phyloP scores from a whole-genome alignment of 345 rosid species.

The Raphanus raphanistrum region DNA sequence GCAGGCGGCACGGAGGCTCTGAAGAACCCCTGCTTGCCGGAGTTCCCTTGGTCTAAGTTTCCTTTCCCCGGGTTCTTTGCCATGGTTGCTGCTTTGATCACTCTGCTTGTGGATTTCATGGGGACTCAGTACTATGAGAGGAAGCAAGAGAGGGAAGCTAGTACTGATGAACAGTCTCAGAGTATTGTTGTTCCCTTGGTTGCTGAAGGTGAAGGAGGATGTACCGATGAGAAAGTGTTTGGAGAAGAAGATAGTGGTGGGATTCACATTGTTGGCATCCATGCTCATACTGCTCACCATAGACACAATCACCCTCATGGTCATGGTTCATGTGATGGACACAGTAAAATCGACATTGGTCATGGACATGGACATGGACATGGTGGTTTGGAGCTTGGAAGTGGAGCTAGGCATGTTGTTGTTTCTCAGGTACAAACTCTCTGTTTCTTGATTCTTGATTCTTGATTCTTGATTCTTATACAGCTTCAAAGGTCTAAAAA shows the following conservation, averaged over 20 bases:
- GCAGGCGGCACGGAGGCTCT: conserved; percentile 62
- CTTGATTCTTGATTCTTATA: background rate
- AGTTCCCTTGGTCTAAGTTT: conserved; percentile 75
- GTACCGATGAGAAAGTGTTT: conserved; percentile 52
- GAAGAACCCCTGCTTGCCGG: conserved; percentile 64
- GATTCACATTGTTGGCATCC: conserved; percentile 90
- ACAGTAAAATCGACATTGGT: conserved; percentile 19
- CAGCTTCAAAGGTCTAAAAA: background rate
- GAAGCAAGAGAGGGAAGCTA: conserved; percentile 61
- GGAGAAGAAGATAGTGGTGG: conserved; percentile 86
- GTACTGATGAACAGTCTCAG: conserved; percentile 28
- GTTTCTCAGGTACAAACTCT: conserved; percentile 69
- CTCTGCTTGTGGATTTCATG: conserved; percentile 78
- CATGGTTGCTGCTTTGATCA: conserved; percentile 74
- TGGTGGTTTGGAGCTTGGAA: conserved; percentile 47
- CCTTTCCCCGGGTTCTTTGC: conserved; percentile 92
- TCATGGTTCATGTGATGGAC: conserved; percentile 55
- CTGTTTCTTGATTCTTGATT: background rate
- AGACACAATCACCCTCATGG: conserved; percentile 66
- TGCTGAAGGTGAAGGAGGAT: conserved; percentile 28
- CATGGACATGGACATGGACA: background rate
- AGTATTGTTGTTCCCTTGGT: conserved; percentile 37
- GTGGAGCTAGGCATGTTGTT: conserved; percentile 67
- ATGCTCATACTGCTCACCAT: conserved; percentile 89
- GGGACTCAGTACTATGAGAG: conserved; percentile 91